phyloP scores from a whole-genome alignment of 2,329 filamentous ascomycete genomes.

The Plenodomus lindquistii region DNA sequence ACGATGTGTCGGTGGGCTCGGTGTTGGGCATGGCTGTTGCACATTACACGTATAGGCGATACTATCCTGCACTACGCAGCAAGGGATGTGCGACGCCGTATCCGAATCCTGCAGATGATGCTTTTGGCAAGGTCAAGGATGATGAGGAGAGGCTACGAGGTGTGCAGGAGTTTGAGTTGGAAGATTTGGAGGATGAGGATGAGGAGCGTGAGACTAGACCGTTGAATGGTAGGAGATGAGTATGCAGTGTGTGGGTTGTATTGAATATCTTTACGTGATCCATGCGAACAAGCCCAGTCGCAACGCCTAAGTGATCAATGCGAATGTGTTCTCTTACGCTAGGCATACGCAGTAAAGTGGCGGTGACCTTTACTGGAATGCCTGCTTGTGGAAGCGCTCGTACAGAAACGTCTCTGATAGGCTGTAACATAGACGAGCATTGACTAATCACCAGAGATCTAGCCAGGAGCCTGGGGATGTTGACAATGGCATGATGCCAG shows the following conservation, averaged over 20 bases:
- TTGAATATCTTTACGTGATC: not conserved
- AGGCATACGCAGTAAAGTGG: too few relatives aligned
- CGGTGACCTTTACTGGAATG: too few relatives aligned
- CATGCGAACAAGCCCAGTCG: too few relatives aligned
- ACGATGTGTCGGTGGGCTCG: slow-evolving; percentile 62
- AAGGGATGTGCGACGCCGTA: slow-evolving; percentile 58
- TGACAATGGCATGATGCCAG: slow-evolving; percentile 11
- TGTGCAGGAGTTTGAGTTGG: slow-evolving; percentile 41
- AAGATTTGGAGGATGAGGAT: slow-evolving; percentile 37
- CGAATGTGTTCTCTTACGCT: too few relatives aligned
- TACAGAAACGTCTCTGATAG: not conserved
- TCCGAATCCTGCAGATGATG: slow-evolving; percentile 41
- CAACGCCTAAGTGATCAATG: too few relatives aligned
- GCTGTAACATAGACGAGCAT: not conserved
- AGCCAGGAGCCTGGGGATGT: not conserved
- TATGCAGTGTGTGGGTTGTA: not conserved
- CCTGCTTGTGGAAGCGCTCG: not conserved
- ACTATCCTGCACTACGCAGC: slow-evolving; percentile 60
- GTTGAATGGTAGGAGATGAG: slow-evolving; percentile 26
- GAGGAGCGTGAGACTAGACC: slow-evolving; percentile 25
- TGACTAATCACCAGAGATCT: not conserved
- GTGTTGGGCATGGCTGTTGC: slow-evolving; percentile 59
- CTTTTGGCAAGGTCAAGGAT: slow-evolving; percentile 48
- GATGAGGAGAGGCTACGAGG: slow-evolving; percentile 49
- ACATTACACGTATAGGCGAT: slow-evolving; percentile 63